Evolutionary conservation across 305 asterid species (phyloP).

Genomic region (Fraxinus dipetala): DNA sequence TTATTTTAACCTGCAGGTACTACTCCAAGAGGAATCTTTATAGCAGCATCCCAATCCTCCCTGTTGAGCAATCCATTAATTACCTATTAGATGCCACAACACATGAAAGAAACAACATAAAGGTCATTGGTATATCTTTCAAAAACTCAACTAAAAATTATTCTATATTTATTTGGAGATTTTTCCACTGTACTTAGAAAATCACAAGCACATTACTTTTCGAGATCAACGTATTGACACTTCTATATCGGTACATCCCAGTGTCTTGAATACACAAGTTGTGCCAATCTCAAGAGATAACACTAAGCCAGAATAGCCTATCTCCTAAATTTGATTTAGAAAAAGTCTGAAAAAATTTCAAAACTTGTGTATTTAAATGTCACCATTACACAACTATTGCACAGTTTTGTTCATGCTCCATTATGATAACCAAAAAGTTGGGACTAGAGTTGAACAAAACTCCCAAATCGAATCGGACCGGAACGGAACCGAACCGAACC

Average conservation of each 20-base stretch:
- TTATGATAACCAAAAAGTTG: background rate
- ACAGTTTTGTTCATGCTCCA: background rate
- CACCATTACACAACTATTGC: background rate
- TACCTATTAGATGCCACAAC: slow-evolving; percentile 62
- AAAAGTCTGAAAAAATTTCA: background rate
- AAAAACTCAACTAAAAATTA: background rate
- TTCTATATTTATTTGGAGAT: background rate
- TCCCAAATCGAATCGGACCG: no score
- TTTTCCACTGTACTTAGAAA: slow-evolving; percentile 7
- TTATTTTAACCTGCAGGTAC: slow-evolving; percentile 77
- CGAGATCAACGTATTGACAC: background rate
- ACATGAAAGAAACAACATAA: slow-evolving; percentile 26
- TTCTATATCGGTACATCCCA: background rate
- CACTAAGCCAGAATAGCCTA: background rate
- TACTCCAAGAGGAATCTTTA: slow-evolving; percentile 76
- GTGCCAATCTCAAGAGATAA: background rate
- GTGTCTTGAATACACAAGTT: background rate
- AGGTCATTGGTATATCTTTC: slow-evolving; percentile 16
- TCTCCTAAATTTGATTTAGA: background rate
- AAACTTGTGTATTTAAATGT: background rate
- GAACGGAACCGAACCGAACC: no score
- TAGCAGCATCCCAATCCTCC: slow-evolving; percentile 81
- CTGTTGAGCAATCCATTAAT: slow-evolving; percentile 87
- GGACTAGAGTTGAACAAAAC: no score
- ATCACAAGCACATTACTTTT: background rate